Base-by-base conservation (phyloP, 202 grass and related monocot genomes). In the Miscanthus sacchariflorus region DNA sequence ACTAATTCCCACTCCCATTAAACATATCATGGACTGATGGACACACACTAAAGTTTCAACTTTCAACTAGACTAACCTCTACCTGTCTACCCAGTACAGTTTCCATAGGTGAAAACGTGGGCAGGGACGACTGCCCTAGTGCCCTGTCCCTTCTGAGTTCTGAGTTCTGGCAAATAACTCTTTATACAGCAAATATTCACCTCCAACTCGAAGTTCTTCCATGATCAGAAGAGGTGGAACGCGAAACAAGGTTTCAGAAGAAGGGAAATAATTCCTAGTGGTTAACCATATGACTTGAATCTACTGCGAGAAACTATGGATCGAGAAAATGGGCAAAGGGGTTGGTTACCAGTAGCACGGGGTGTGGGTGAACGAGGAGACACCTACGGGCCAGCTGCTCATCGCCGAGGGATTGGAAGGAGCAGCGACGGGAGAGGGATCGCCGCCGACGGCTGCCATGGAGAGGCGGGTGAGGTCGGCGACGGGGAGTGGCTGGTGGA, bases 331-430 rank as follows among this genome's bases (percentile, higher is more conserved):
- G 36, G 36, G 88, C 39, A 78, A 45, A 77, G 35, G 12, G 71
- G 76, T 24, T 40, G n/a, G 58, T 78, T 90, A 95, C 96, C 96
- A 94, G 90, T 98, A 96, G 85, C 11, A 90, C 19, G 92, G 90
- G 17, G 93, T 96, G 85, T 91, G 91, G 33, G 54, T 90, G 76
- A 96, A 96, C 21, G 90, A 63, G 38, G 80, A 90, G 12, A 72
- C 68, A 17, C 58, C 81, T 68, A 87, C 7, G n/a, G 61, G 39
- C 36, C 48, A 39, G 59, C 24, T 28, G 48, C 24, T 75, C 23
- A 35, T 54, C n/a, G 12, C 33, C 21, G 70, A 2, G 2, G 76
- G 7, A 76, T 12, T 72, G 24, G 50, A 33, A 71, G 67, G 43
- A 27, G 83, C 66, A 42, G 87, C 25, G 25, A 70, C 2, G 5